Evolutionary conservation across 2,329 filamentous ascomycete genomes (phyloP), one percentile per base, ranked within the genome.

Genomic region (Aspergillus sp.): DNA sequence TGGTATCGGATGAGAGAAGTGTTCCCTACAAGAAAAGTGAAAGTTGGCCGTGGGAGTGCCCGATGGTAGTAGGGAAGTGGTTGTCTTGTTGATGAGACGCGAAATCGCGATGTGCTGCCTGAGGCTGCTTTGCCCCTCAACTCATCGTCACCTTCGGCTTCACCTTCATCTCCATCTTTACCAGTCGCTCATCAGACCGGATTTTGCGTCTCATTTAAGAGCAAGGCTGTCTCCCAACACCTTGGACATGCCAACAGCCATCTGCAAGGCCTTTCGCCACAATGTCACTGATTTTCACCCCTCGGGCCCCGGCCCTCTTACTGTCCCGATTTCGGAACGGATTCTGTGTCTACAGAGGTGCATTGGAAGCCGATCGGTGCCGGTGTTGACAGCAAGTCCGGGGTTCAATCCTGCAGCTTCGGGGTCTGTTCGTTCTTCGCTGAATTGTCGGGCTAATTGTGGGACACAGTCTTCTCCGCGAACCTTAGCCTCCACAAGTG

Each of bases 361-460:
- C 9, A 9, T 31, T 31, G 27, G 27, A 11, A 31, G 27, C 27
- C 27, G 35, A 37, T 37, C 35, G 35, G 35, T 37, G 15, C 15
- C 35, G 14, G 15, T n/a, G 35, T 31, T 31, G 27, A 31, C 27
- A 31, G 27, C 27, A 31, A 11, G 27, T 31, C 9, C 27, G 27
- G 27, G 27, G 27, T 31, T 31, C 8, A 49, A 25, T 37, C 12
- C 31, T 43, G 37, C 14, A 41, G 35, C 15, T 21, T 40, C 25
- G 3, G 49, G 14, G 37, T 27, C n/a, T 31, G 49, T 44, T 39
- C 49, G 37, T 35, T 46, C 17, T 6, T 40, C 52, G 43, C 52
- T 47, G 31, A 54, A 40, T 40, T 54, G 39, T 41, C 43, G 43
- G 33, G 37, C 52, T 47, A 41, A 47, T 54, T 31, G 52, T 54